These are phyloP conservation scores for Malassezia yamatoensis DNA, from an alignment of 1,284 basidiomycete genomes.

Conservation along the genomic window DNA sequence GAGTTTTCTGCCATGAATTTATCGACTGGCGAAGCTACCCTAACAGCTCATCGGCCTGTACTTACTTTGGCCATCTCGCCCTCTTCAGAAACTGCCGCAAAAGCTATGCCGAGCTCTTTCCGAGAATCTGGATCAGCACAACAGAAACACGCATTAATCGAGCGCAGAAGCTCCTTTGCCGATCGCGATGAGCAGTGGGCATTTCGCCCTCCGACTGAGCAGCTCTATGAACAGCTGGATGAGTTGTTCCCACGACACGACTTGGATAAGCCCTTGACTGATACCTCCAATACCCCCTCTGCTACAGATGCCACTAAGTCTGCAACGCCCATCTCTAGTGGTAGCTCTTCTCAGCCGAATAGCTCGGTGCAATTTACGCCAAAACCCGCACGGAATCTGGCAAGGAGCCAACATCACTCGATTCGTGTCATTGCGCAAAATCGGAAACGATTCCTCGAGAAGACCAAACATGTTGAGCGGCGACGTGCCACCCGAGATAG, in stretches of 20 bases:
- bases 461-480: conserved; percentile 35
- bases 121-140: neutral
- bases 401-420: conserved; percentile 60
- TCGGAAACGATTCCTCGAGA: conserved; percentile 46
- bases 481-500: conserved; percentile 48
- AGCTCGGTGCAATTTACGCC: conserved; percentile 6
- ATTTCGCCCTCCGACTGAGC: conserved; percentile 80
- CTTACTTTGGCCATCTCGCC: conserved; percentile 28
- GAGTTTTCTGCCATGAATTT: neutral
- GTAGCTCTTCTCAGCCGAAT: neutral
- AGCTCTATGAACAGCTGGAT: conserved; percentile 83
- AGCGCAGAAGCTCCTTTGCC: conserved; percentile 34
- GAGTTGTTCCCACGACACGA: conserved; percentile 94
- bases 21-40: conserved; percentile 1
- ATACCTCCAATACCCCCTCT: conserved; percentile 54
- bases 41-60: conserved; percentile 20
- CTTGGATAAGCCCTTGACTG: conserved; percentile 87
- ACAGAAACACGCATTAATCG: conserved; percentile 6
- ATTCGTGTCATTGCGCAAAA: conserved; percentile 79
- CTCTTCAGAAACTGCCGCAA: neutral
- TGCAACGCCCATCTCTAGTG: neutral
- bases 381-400: conserved; percentile 13
- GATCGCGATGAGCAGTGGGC: conserved; percentile 47
- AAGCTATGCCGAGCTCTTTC: neutral
- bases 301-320: neutral